phyloP scores from a whole-genome alignment of 108 stramenopile genomes.

The Epithemia pelagica region DNA sequence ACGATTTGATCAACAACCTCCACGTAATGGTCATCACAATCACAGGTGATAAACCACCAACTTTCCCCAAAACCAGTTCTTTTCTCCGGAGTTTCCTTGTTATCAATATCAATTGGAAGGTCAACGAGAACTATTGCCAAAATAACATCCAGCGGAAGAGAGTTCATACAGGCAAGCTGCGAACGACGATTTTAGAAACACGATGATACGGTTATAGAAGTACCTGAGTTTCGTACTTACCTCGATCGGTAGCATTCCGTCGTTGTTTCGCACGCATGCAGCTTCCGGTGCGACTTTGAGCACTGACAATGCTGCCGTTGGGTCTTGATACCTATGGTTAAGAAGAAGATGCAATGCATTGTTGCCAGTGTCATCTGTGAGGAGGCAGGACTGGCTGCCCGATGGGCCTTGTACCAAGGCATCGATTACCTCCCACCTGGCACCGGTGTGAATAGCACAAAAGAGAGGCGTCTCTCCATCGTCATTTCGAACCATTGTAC shows the following conservation, averaged over 20 bases:
- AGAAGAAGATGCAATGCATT: slow-evolving; percentile 68
- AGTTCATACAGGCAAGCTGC: slow-evolving; percentile 53
- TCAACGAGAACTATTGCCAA: slow-evolving; percentile 73
- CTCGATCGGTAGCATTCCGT: slow-evolving; percentile 70
- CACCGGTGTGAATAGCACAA: slow-evolving; percentile 42
- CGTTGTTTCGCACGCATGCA: slow-evolving; percentile 41
- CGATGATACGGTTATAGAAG: too few relatives aligned
- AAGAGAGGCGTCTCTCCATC: slow-evolving; percentile 59
- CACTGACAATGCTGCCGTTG: slow-evolving; percentile 59
- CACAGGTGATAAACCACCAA: slow-evolving; percentile 79
- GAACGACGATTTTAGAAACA: too few relatives aligned
- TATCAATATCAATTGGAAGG: slow-evolving; percentile 65
- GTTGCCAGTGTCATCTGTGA: slow-evolving; percentile 33
- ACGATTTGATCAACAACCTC: slow-evolving; percentile 63
- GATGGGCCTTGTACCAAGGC: slow-evolving; percentile 52
- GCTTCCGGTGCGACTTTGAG: slow-evolving; percentile 58
- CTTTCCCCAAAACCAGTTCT: slow-evolving; percentile 58
- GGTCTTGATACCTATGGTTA: slow-evolving; percentile 43
- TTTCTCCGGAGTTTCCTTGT: slow-evolving; percentile 33
- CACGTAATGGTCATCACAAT: slow-evolving; percentile 64
- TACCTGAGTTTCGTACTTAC: too few relatives aligned
- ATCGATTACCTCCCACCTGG: slow-evolving; percentile 73
- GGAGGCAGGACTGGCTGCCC: slow-evolving; percentile 42
- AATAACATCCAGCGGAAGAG: slow-evolving; percentile 68
- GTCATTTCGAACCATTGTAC: slow-evolving; percentile 52